A percentile compares a stretch with the other conserved stretches of the same genome.
These are phyloP conservation scores for Plectosphaerella sp. DNA, from an alignment of 2,329 filamentous ascomycete species.

Conservation along the genomic window DNA sequence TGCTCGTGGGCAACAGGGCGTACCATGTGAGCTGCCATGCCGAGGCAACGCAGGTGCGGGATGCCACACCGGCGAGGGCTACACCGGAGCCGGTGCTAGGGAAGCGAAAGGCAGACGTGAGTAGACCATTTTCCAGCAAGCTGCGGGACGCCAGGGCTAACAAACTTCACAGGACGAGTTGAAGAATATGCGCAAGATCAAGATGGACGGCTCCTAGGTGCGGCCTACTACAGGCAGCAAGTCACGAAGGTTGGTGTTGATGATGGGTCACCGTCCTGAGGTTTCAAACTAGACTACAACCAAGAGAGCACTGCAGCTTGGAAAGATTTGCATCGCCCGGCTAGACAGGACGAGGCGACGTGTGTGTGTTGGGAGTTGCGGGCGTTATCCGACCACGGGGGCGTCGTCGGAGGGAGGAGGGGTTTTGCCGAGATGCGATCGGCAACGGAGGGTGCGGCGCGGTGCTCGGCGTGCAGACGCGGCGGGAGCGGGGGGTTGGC, in stretches of 20 bases:
- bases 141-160: constrained; percentile 12
- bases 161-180: constrained; percentile 23
- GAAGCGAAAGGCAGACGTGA: constrained; percentile 71
- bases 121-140: constrained; percentile 12
- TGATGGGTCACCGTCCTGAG: no score
- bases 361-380: no score
- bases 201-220: constrained; percentile 14
- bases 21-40: constrained; percentile 89
- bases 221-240: no score
- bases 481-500: not conserved
- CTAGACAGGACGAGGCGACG: no score
- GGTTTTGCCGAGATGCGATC: constrained; percentile 2
- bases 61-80: constrained; percentile 38
- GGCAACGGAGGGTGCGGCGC: not conserved
- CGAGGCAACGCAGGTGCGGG: constrained; percentile 69
- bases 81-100: constrained; percentile 65
- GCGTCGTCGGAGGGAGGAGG: not conserved
- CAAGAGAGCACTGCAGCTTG: no score
- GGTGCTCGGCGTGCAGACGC: not conserved
- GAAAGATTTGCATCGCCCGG: no score
- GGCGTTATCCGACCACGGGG: not conserved
- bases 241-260: no score
- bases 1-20: constrained; percentile 70
- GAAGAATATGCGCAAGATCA: constrained; percentile 21
- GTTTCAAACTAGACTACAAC: no score